Percentiles rank a stretch among this genome's conserved stretches.
Evolutionary conservation across 169 alveolate genomes (phyloP).

Genomic region (Neospora caninum): DNA sequence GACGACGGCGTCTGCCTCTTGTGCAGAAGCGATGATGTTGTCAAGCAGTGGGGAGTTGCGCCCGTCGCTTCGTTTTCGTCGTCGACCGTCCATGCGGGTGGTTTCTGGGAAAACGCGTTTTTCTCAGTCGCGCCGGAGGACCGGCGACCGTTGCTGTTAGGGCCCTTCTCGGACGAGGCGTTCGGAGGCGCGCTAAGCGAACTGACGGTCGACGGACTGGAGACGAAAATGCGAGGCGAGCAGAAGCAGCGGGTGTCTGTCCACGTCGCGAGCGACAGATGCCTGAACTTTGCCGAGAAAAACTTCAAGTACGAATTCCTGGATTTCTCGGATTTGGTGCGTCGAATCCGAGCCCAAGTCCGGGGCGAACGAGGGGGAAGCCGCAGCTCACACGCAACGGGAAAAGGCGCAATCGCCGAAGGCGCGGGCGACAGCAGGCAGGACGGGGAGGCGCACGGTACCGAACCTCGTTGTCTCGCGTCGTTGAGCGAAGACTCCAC

Average conservation of each 20-base stretch:
- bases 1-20: not conserved
- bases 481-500: not conserved
- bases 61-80: not conserved
- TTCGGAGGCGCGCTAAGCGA: constrained; percentile 12
- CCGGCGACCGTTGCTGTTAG: constrained; percentile 5
- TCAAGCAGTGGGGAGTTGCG: not conserved
- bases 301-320: not conserved
- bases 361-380: no score
- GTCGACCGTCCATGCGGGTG: not conserved
- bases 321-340: not conserved
- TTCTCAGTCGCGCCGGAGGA: not conserved
- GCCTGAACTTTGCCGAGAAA: not conserved
- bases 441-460: not conserved
- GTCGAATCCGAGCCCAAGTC: not conserved
- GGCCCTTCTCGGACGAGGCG: not conserved
- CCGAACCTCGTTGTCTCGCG: no score
- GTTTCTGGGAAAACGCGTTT: not conserved
- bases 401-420: not conserved
- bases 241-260: constrained; percentile 35
- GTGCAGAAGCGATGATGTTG: not conserved
- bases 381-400: no score
- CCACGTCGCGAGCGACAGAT: not conserved
- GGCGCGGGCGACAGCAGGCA: not conserved
- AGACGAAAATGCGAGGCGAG: not conserved
- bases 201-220: not conserved